Conservation (phyloP, 148 eudicot species). For the Spergularia bocconei region DNA sequence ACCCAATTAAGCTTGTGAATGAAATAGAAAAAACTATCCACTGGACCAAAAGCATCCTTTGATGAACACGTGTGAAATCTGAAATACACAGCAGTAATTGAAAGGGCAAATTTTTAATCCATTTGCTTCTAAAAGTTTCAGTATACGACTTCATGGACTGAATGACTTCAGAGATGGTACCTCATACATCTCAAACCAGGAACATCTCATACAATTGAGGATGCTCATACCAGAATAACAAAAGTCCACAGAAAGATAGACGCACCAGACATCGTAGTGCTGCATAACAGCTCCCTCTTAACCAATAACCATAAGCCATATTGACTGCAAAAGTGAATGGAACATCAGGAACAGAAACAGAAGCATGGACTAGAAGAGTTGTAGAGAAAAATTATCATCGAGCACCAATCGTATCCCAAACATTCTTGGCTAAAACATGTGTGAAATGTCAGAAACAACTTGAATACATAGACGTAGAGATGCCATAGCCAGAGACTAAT, state of each 20-base stretch:
- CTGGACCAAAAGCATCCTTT: not conserved
- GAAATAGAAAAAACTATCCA: not conserved
- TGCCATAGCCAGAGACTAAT: not conserved
- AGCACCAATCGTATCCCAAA: not conserved
- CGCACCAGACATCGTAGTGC: constrained; percentile 78
- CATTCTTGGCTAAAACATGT: not conserved
- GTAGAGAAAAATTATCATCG: not conserved
- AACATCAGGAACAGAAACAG: constrained; percentile 21
- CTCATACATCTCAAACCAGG: not conserved
- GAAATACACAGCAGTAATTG: not conserved
- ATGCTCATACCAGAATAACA: not conserved
- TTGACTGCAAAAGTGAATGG: constrained; percentile 56
- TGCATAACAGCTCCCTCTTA: constrained; percentile 61
- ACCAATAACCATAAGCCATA: constrained; percentile 94
- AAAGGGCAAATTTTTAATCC: not conserved
- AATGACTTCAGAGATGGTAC: not conserved
- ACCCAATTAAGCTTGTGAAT: not conserved
- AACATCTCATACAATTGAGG: not conserved
- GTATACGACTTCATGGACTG: not conserved
- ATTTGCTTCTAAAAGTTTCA: not conserved
- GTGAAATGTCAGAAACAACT: not conserved
- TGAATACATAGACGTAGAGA: not conserved
- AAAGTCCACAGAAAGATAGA: constrained; percentile 17
- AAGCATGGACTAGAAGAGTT: constrained; percentile 6
- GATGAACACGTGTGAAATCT: not conserved